Conservation (phyloP, 116 monocot genomes). For the Papilionanthe hybrid region DNA sequence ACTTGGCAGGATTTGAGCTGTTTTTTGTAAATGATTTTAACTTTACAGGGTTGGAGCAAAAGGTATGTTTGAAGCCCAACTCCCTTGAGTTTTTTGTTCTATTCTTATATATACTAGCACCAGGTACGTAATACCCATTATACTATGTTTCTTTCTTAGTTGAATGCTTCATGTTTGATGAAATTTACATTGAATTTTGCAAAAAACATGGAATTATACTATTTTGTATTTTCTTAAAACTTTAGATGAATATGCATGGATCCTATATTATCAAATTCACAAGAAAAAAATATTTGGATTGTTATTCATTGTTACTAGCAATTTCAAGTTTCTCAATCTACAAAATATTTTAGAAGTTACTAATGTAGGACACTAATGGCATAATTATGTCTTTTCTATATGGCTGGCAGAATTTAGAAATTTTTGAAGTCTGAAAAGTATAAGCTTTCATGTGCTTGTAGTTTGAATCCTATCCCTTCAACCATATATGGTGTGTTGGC, state of each 20-base stretch:
- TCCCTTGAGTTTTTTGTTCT: conserved; percentile 6
- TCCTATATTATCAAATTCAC: not conserved
- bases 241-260: not conserved
- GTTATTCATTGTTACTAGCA: not conserved
- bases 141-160: not conserved
- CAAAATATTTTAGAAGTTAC: not conserved
- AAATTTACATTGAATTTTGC: not conserved
- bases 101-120: not conserved
- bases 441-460: not conserved
- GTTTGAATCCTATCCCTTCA: not conserved
- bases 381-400: not conserved
- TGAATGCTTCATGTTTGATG: not conserved
- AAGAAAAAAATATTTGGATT: not conserved
- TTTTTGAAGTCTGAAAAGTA: not conserved
- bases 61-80: conserved; percentile 48
- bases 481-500: no score
- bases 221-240: not conserved
- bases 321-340: not conserved
- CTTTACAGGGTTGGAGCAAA: conserved; percentile 98
- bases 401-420: not conserved
- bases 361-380: not conserved
- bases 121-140: not conserved
- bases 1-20: not conserved
- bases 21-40: conserved; percentile 10
- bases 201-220: no score